Percentiles rank a stretch among this genome's conserved stretches.
phyloP scores from a whole-genome alignment of 106 monocot species.

The Dendrobium officinale region DNA sequence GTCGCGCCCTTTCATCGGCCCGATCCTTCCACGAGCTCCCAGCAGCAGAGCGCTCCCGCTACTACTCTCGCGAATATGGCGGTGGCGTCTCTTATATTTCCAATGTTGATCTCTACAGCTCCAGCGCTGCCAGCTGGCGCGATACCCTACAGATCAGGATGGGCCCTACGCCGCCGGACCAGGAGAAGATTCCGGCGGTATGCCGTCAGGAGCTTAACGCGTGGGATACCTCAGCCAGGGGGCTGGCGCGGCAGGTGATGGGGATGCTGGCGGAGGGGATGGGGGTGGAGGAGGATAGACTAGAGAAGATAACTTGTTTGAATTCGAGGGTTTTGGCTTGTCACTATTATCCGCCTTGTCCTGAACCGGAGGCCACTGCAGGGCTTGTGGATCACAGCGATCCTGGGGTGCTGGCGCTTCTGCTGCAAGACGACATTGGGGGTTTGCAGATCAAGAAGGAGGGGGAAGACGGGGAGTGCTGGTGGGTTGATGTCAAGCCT shows the following conservation, averaged over 20 bases:
- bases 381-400: conserved; percentile 55
- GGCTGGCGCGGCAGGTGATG: conserved; percentile 26
- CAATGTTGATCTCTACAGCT: conserved; percentile 31
- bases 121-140: conserved; percentile 40
- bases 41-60: conserved; percentile 21
- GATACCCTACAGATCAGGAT: conserved; percentile 31
- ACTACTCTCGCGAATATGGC: conserved; percentile 18
- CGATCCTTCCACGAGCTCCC: conserved; percentile 44
- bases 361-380: conserved; percentile 64
- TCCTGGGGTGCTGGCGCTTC: conserved; percentile 49
- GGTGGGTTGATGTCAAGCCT: conserved; percentile 44
- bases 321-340: conserved; percentile 50
- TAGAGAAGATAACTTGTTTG: conserved; percentile 32
- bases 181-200: conserved; percentile 22
- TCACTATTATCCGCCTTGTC: conserved; percentile 77
- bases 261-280: conserved; percentile 61
- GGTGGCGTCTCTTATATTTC: conserved; percentile 36
- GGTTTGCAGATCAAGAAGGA: conserved; percentile 53
- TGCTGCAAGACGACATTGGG: conserved; percentile 50
- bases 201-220: conserved; percentile 31
- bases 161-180: conserved; percentile 18
- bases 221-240: conserved; percentile 32
- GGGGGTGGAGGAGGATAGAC: conserved; percentile 22
- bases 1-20: conserved; percentile 21
- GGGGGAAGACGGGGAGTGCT: conserved; percentile 11